Evolutionary conservation across 768 basidiomycete genomes (phyloP).

Genomic region (Podaxis sp.): DNA sequence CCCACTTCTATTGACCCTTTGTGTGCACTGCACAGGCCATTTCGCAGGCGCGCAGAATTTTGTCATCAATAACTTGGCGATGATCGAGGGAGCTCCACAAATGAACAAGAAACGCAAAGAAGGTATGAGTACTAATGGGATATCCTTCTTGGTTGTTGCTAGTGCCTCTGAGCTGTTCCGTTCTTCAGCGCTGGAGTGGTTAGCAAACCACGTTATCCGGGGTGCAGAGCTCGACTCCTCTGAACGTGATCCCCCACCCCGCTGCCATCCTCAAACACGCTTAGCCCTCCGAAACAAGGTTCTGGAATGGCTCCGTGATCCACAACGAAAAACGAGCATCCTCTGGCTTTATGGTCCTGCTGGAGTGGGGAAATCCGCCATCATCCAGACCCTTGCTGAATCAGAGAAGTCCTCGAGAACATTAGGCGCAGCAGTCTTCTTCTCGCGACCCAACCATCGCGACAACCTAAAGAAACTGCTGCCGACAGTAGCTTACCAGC

Average conservation of each 20-base stretch:
- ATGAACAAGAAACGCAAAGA: too few relatives aligned
- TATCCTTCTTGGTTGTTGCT: too few relatives aligned
- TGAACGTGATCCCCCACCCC: not conserved
- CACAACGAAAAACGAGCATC: not conserved
- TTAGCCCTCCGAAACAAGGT: not conserved
- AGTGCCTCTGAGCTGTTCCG: too few relatives aligned
- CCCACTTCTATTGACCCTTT: too few relatives aligned
- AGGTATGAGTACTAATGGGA: too few relatives aligned
- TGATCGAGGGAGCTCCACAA: too few relatives aligned
- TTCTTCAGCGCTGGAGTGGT: too few relatives aligned
- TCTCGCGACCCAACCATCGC: not conserved
- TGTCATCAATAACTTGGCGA: too few relatives aligned
- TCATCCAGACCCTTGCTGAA: slow-evolving; percentile 2
- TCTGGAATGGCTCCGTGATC: not conserved
- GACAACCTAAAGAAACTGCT: not conserved
- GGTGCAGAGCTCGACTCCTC: not conserved
- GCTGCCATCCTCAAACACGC: not conserved
- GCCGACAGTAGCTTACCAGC: slow-evolving; percentile 18
- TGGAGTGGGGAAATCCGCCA: slow-evolving; percentile 9
- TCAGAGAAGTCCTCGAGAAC: not conserved
- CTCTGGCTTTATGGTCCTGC: slow-evolving; percentile 12
- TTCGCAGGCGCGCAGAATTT: too few relatives aligned
- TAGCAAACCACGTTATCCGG: not conserved
- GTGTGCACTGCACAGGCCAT: too few relatives aligned
- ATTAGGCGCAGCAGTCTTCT: not conserved